These are phyloP conservation scores for Laetiporus sulphureus DNA, from an alignment of 1,284 basidiomycete genomes.

Conservation along the genomic window DNA sequence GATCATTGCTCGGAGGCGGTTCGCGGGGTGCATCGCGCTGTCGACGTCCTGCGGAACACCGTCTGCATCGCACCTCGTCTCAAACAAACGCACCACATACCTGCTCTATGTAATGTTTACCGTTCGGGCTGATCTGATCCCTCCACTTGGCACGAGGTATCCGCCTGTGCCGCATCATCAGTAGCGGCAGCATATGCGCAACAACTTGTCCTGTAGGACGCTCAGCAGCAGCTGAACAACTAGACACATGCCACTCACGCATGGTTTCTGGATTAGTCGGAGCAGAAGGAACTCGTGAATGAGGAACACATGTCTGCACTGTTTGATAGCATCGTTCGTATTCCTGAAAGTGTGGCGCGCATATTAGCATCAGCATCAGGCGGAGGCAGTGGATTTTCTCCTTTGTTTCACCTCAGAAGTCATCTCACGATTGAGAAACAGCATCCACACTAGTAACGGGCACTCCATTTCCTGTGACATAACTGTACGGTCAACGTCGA, in stretches of 20 bases:
- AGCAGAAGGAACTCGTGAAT: conserved; percentile 44
- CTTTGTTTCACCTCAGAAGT: conserved; percentile 43
- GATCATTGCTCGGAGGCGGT: conserved; percentile 63
- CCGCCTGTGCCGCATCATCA: conserved; percentile 79
- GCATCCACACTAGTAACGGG: conserved; percentile 71
- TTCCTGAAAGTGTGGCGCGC: conserved; percentile 37
- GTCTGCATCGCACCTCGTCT: conserved; percentile 1
- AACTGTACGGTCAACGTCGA: too few species aligned
- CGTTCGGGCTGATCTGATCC: conserved; percentile 49
- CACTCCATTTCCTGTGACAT: too few species aligned
- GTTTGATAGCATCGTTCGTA: conserved; percentile 51
- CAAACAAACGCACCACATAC: conserved; percentile 31
- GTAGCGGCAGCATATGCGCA: conserved; percentile 65
- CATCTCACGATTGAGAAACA: conserved; percentile 67
- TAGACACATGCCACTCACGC: conserved; percentile 36
- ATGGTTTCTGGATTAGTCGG: conserved; percentile 53
- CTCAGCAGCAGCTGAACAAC: not conserved
- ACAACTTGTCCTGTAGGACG: conserved; percentile 51
- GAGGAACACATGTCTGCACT: conserved; percentile 38
- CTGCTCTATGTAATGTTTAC: conserved; percentile 79
- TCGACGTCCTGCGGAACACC: conserved; percentile 32
- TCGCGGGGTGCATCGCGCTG: conserved; percentile 48
- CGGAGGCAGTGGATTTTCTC: conserved; percentile 17
- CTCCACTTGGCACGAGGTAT: conserved; percentile 70
- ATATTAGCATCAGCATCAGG: conserved; percentile 1